phyloP scores from a whole-genome alignment of 306 rosid genomes.

The Gleditsia sinensis region DNA sequence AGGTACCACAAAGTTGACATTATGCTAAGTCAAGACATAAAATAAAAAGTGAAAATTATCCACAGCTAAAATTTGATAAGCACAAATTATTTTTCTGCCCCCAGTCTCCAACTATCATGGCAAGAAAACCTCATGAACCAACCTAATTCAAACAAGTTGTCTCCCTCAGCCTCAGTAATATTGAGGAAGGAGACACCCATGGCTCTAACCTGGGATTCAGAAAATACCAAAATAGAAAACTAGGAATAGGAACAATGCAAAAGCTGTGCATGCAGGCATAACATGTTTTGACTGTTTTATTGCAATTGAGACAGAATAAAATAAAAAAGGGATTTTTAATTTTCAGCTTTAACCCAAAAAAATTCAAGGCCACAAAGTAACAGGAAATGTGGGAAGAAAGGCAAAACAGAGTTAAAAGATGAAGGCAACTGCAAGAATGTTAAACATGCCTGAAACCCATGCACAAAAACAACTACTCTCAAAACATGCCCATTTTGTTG shows the following conservation, averaged over 20 bases:
- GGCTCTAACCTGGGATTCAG: not conserved
- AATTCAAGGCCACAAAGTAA: constrained; percentile 7
- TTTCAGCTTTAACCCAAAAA: not conserved
- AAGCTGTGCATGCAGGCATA: not conserved
- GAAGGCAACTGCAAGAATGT: constrained; percentile 28
- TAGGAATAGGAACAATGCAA: too few relatives aligned
- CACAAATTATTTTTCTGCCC: not conserved
- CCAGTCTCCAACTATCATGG: too few relatives aligned
- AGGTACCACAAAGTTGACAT: not conserved
- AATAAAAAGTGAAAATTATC: not conserved
- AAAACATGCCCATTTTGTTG: constrained; percentile 56
- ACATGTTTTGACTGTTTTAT: not conserved
- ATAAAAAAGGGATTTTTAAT: not conserved
- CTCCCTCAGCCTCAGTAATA: too few relatives aligned
- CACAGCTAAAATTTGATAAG: not conserved
- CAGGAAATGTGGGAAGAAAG: constrained; percentile 7
- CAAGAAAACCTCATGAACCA: too few relatives aligned
- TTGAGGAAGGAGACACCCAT: not conserved
- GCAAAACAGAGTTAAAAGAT: constrained; percentile 4
- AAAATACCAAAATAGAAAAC: not conserved
- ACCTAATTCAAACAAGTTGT: too few relatives aligned
- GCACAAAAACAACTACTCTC: constrained; percentile 85
- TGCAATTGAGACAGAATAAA: not conserved
- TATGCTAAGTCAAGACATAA: not conserved
- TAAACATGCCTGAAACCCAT: constrained; percentile 93